Conservation (phyloP, 441 rosid genomes). For the Pelargonium citronellum region DNA sequence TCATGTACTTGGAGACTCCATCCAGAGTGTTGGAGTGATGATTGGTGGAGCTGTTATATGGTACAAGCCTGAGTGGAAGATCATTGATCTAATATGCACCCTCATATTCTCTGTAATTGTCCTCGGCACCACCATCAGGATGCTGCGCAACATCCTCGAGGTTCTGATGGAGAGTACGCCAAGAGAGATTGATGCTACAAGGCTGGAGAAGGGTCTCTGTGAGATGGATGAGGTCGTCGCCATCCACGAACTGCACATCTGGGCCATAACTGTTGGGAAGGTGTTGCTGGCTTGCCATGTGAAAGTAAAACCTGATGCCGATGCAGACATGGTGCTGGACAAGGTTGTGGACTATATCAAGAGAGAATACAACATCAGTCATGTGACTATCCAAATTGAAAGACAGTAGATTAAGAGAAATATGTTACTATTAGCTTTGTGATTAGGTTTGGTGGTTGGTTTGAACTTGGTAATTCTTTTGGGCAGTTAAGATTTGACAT, state of each 20-base stretch:
- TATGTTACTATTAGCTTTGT: too few species aligned
- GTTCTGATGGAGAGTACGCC: conserved; percentile 77
- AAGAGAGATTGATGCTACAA: conserved; percentile 57
- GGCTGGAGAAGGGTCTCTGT: conserved; percentile 53
- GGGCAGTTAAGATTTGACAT: too few species aligned
- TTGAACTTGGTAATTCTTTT: too few species aligned
- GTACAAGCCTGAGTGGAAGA: conserved; percentile 68
- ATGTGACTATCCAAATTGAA: conserved; percentile 64
- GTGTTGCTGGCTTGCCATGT: conserved; percentile 59
- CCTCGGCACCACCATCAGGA: conserved; percentile 47
- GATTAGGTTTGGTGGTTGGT: too few species aligned
- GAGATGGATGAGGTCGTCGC: conserved; percentile 66
- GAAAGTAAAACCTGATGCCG: conserved; percentile 41
- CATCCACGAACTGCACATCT: conserved; percentile 61
- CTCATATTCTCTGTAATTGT: conserved; percentile 51
- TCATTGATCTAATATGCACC: conserved; percentile 60
- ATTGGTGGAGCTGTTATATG: conserved; percentile 65
- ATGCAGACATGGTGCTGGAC: conserved; percentile 49
- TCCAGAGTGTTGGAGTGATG: conserved; percentile 75
- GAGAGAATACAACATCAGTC: conserved; percentile 49
- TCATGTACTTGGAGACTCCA: conserved; percentile 63
- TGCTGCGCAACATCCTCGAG: conserved; percentile 57
- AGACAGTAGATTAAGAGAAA: conserved; percentile 28
- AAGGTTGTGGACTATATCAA: conserved; percentile 49
- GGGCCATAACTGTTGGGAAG: conserved; percentile 70